phyloP scores from a whole-genome alignment of 805 yeast species.

The Saturnispora gosingensis region DNA sequence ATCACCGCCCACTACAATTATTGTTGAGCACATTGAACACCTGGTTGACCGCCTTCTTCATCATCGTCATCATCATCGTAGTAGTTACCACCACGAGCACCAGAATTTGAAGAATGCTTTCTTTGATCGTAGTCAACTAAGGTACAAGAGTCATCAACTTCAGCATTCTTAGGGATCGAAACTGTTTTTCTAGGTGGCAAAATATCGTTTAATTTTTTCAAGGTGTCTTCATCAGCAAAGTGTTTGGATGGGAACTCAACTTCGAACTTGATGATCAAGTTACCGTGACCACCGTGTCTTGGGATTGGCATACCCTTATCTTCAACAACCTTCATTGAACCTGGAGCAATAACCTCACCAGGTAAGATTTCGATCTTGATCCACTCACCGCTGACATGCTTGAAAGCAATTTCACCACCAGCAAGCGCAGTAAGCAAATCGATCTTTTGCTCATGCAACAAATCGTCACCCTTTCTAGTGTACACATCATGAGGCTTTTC shows the following conservation, averaged over 20 bases:
- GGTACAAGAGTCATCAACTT: slow-evolving; percentile 56
- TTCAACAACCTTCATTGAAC: slow-evolving; percentile 67
- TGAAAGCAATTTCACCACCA: slow-evolving; percentile 84
- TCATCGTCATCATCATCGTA: slow-evolving; percentile 42
- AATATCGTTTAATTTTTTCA: slow-evolving; percentile 61
- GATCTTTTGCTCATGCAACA: slow-evolving; percentile 74
- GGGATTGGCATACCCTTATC: slow-evolving; percentile 97
- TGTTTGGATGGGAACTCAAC: slow-evolving; percentile 78
- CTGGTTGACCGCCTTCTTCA: slow-evolving; percentile 50
- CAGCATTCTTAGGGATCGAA: slow-evolving; percentile 59
- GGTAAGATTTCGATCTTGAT: slow-evolving; percentile 74
- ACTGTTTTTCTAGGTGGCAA: slow-evolving; percentile 68
- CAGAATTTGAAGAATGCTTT: slow-evolving; percentile 25
- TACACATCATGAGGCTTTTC: slow-evolving; percentile 81
- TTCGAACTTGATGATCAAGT: slow-evolving; percentile 75
- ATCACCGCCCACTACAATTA: slow-evolving; percentile 25
- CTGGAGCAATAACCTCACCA: slow-evolving; percentile 91
- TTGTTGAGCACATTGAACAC: slow-evolving; percentile 94
- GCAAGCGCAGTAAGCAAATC: slow-evolving; percentile 92
- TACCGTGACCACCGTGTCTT: slow-evolving; percentile 82
- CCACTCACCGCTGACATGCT: slow-evolving; percentile 90
- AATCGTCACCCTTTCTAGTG: slow-evolving; percentile 83
- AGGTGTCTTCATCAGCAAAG: slow-evolving; percentile 66
- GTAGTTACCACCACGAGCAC: slow-evolving; percentile 37
- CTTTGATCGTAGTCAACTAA: slow-evolving; percentile 22